Percentiles rank a stretch among this genome's conserved stretches.
These are phyloP conservation scores for Setaria viridis DNA, from an alignment of 202 grass and related monocot species.

Conservation along the genomic window DNA sequence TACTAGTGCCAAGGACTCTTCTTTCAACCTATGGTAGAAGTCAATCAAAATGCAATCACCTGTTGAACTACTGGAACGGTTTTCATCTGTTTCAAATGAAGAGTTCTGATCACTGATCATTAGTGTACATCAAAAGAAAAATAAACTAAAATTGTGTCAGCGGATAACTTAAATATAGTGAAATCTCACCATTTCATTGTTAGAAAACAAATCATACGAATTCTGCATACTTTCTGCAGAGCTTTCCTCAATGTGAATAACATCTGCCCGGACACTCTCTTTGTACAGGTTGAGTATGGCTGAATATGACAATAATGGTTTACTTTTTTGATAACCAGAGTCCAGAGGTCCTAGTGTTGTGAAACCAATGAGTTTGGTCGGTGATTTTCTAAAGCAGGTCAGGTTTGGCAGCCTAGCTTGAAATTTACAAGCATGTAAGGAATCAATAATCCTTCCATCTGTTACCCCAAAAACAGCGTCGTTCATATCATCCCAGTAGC, in stretches of 20 bases:
- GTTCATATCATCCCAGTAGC: not conserved
- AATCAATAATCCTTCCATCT: not conserved
- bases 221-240: constrained; percentile 37
- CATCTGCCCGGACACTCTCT: not conserved
- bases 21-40: constrained; percentile 53
- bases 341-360: no score
- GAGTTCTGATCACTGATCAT: constrained; percentile 64
- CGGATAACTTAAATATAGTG: not conserved
- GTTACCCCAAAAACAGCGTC: not conserved
- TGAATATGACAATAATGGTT: not conserved
- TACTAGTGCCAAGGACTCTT: constrained; percentile 47
- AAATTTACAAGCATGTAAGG: not conserved
- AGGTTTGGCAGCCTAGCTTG: not conserved
- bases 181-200: constrained; percentile 56
- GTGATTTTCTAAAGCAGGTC: not conserved
- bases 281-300: constrained; percentile 50
- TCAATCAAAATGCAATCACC: constrained; percentile 42
- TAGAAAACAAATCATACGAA: constrained; percentile 54
- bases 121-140: constrained; percentile 41
- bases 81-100: constrained; percentile 63
- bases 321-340: not conserved
- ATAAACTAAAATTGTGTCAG: not conserved
- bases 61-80: constrained; percentile 45
- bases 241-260: constrained; percentile 12
- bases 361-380: not conserved